Base-by-base conservation (phyloP, 2,329 filamentous ascomycete genomes). In the Graphilbum sp. region DNA sequence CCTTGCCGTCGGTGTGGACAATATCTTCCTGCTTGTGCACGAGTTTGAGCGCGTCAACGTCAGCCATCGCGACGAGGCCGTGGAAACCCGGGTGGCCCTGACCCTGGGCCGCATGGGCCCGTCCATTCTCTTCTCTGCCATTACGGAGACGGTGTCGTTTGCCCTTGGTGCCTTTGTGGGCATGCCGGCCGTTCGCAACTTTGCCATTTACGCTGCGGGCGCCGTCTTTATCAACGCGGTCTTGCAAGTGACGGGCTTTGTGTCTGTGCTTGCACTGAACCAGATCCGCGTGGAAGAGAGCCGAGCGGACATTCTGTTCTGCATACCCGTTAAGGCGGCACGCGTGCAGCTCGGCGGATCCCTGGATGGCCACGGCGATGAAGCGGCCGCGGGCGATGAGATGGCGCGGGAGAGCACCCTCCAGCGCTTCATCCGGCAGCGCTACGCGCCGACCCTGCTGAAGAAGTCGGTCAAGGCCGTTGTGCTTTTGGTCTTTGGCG, bases 11-110 rank as follows among this genome's bases (percentile, higher is more conserved):
- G 90, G 90, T 34, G 92, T 98, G 3, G 90, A 98, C 67, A 98
- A 98, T 53, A 96, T 98, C 50, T 98, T 98, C 61, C 64, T 98
- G 40, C 94, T 98, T 42, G 90, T 98, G 1, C 90, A 98, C 57
- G 90, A 98, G 57, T 93, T 98, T 42, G 90, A 98, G 54, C 73
- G 90, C 23, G 82, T 95, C 53, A 98, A 98, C 51, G 62, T 86
- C 48, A 93, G 80, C 55, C 82, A 94, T 50, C 85, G 87, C 0
- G 87, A 96, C 51, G 80, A 87, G 45, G 71, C 80, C 55, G 79
- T 98, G 3, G 81, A 93, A 47, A 77, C 87, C 51, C 74, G 90
- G 20, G 77, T 96, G 39, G 80, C 85, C 6, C 79, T 81, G 51
- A 83, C 90, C 3, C 66, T 96, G n/a, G 88, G 90, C 18, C 76